phyloP scores from a whole-genome alignment of 805 yeast genomes.

The Ogataea philodendri region DNA sequence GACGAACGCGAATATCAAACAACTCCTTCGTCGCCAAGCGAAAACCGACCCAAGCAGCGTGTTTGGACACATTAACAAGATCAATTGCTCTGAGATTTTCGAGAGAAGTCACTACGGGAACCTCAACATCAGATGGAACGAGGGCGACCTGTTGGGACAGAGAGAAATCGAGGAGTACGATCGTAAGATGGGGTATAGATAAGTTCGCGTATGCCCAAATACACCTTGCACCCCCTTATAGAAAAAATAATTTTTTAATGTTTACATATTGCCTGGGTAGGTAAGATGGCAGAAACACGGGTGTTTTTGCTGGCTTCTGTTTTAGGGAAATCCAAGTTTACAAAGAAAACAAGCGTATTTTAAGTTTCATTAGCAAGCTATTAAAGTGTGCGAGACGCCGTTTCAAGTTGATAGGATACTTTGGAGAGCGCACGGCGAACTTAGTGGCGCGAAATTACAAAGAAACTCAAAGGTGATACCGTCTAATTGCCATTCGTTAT shows the following conservation, averaged over 20 bases:
- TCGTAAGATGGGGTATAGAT: conserved; percentile 29
- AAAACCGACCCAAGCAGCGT: conserved; percentile 25
- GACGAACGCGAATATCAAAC: conserved; percentile 14
- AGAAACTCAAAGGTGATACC: no score
- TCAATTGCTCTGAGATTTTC: conserved; percentile 27
- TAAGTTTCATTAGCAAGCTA: conserved; percentile 12
- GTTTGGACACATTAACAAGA: conserved; percentile 26
- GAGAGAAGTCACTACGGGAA: conserved; percentile 22
- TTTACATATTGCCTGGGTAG: conserved; percentile 25
- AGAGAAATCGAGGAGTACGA: conserved; percentile 30
- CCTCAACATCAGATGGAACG: conserved; percentile 29
- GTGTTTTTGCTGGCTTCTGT: conserved; percentile 16
- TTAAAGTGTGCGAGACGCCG: conserved; percentile 4
- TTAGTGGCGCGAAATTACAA: background rate
- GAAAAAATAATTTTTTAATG: conserved; percentile 9
- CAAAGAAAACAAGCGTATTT: conserved; percentile 19
- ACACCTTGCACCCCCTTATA: conserved; percentile 17
- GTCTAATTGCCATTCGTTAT: no score
- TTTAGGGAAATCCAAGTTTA: conserved; percentile 20
- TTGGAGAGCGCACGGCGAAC: conserved; percentile 4
- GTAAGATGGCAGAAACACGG: conserved; percentile 23
- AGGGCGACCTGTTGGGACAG: conserved; percentile 22
- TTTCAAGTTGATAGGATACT: conserved; percentile 1
- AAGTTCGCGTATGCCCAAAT: conserved; percentile 6
- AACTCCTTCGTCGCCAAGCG: conserved; percentile 22